A percentile compares a stretch with the other conserved stretches of the same genome.
These are phyloP conservation scores for Candolleomyces efflorescens DNA, from an alignment of 768 basidiomycete genomes.

Conservation along the genomic window DNA sequence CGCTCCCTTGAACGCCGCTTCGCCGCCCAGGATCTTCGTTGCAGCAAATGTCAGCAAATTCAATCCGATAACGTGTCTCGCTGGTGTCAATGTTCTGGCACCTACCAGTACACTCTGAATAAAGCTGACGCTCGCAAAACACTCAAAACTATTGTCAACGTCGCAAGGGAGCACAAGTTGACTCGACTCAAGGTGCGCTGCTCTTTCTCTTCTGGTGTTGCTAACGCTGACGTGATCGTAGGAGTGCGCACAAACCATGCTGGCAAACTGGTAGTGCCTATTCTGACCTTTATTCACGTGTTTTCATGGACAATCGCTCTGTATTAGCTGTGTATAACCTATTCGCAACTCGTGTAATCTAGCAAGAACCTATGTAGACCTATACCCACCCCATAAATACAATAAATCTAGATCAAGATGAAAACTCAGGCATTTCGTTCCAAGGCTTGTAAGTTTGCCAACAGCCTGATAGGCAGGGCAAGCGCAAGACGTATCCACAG, in stretches of 20 bases:
- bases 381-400: too few species aligned
- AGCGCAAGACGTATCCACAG: neutral
- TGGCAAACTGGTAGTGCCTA: constrained; percentile 35
- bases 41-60: constrained; percentile 85
- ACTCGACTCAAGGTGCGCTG: constrained; percentile 57
- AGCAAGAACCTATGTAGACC: too few species aligned
- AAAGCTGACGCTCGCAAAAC: constrained; percentile 69
- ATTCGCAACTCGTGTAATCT: too few species aligned
- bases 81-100: constrained; percentile 86
- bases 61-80: constrained; percentile 84
- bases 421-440: neutral
- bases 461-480: neutral
- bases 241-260: constrained; percentile 44
- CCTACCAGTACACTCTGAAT: constrained; percentile 68
- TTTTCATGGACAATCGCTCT: neutral
- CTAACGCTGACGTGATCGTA: constrained; percentile 15
- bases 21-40: constrained; percentile 87
- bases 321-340: neutral
- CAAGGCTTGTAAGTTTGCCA: neutral
- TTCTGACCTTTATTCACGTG: neutral
- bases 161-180: constrained; percentile 71
- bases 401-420: too few species aligned
- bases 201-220: neutral
- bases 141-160: constrained; percentile 79
- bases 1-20: constrained; percentile 67